Evolutionary conservation across 257 asterid genomes (phyloP).

Genomic region (Agastache rugosa): DNA sequence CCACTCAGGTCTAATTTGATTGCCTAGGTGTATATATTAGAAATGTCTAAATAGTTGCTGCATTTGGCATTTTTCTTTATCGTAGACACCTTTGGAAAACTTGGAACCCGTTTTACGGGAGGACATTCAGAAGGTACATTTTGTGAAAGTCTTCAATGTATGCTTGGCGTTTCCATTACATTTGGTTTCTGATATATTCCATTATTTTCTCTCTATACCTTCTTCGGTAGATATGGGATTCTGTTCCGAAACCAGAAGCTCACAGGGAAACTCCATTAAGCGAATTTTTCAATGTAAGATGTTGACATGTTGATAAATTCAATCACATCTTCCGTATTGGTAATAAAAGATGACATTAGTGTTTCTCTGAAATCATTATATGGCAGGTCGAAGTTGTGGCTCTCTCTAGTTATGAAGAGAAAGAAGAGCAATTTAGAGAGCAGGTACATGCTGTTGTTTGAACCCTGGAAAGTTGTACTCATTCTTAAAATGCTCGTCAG

Average conservation of each 20-base stretch:
- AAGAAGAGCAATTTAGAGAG: constrained; percentile 82
- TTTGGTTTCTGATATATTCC: constrained; percentile 28
- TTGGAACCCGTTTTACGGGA: constrained; percentile 94
- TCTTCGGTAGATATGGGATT: constrained; percentile 84
- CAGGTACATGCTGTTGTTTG: constrained; percentile 58
- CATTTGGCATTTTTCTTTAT: constrained; percentile 36
- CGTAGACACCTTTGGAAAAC: constrained; percentile 91
- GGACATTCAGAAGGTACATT: constrained; percentile 87
- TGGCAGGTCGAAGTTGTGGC: constrained; percentile 85
- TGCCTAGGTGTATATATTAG: not conserved
- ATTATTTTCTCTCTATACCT: constrained; percentile 27
- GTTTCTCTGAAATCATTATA: constrained; percentile 30
- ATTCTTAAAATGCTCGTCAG: constrained; percentile 11
- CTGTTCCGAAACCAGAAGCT: constrained; percentile 95
- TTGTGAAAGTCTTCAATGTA: constrained; percentile 25
- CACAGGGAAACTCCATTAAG: constrained; percentile 90
- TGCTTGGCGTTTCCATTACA: constrained; percentile 4
- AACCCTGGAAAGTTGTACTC: constrained; percentile 27
- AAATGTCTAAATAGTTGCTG: constrained; percentile 7
- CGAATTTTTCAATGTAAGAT: constrained; percentile 95
- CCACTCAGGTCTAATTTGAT: constrained; percentile 31
- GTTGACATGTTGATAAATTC: constrained; percentile 24
- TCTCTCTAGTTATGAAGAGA: constrained; percentile 85
- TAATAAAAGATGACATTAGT: constrained; percentile 19
- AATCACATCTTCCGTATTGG: constrained; percentile 10